Evolutionary conservation across 805 yeast species (phyloP).

Genomic region (Teunomyces pallodes): DNA sequence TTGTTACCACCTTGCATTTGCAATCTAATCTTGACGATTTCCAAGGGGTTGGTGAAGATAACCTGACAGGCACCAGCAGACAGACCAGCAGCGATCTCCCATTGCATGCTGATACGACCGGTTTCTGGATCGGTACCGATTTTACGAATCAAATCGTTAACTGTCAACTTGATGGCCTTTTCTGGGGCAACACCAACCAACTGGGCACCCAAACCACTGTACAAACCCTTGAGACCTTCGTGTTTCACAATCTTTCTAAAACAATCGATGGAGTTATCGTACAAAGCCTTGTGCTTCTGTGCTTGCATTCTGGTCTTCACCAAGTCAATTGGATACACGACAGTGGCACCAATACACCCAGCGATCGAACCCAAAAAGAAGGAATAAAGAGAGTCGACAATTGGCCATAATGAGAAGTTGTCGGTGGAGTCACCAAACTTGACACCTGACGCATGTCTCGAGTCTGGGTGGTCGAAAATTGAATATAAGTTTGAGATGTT

Average conservation of each 20-base stretch:
- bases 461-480: slow-evolving; percentile 42
- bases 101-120: slow-evolving; percentile 44
- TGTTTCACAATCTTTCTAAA: slow-evolving; percentile 67
- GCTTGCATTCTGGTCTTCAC: slow-evolving; percentile 98
- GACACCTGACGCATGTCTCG: slow-evolving; percentile 26
- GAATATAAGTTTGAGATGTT: slow-evolving; percentile 33
- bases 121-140: slow-evolving; percentile 48
- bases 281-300: slow-evolving; percentile 69
- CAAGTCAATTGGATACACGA: slow-evolving; percentile 93
- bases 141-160: slow-evolving; percentile 82
- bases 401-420: slow-evolving; percentile 45
- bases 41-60: slow-evolving; percentile 91
- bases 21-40: slow-evolving; percentile 89
- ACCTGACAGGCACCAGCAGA: slow-evolving; percentile 97
- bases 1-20: slow-evolving; percentile 85
- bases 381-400: slow-evolving; percentile 75
- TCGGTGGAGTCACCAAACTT: slow-evolving; percentile 23
- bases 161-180: slow-evolving; percentile 93
- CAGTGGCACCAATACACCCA: slow-evolving; percentile 98
- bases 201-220: slow-evolving; percentile 92
- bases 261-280: slow-evolving; percentile 83
- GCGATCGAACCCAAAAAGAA: slow-evolving; percentile 91
- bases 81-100: slow-evolving; percentile 88
- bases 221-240: slow-evolving; percentile 84
- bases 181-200: slow-evolving; percentile 97